A percentile compares a stretch with the other conserved stretches of the same genome.
phyloP scores from a whole-genome alignment of 257 asterid genomes.

The Coffea canephora region DNA sequence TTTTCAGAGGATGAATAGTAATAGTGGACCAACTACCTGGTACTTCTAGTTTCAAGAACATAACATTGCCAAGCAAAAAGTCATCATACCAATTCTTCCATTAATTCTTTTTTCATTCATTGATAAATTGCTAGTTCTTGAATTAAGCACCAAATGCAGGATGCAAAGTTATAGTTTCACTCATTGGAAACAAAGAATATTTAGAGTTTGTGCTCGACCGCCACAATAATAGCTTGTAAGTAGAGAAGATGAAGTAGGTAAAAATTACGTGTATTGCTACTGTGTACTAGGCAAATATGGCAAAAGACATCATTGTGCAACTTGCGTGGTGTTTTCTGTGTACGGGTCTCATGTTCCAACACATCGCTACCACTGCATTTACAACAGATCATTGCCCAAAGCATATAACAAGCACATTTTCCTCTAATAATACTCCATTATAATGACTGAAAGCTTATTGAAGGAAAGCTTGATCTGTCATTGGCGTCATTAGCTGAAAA shows the following conservation, averaged over 20 bases:
- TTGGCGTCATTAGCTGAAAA: no score
- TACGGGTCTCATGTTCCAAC: neutral
- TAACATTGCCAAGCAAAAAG: neutral
- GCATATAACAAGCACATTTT: neutral
- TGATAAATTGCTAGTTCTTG: neutral
- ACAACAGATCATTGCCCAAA: neutral
- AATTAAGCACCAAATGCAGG: neutral
- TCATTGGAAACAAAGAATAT: neutral
- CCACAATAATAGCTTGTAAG: neutral
- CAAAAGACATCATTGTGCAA: neutral
- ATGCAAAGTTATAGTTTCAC: neutral
- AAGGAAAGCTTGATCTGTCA: neutral
- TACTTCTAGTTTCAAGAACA: neutral
- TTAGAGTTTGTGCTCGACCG: neutral
- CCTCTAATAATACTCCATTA: no score
- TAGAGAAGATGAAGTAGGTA: neutral
- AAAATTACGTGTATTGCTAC: neutral
- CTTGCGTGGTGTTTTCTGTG: neutral
- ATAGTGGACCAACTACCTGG: neutral
- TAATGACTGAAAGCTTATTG: no score
- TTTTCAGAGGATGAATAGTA: neutral
- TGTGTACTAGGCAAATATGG: neutral
- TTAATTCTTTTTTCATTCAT: neutral
- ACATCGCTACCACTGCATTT: neutral
- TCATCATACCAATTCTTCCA: neutral